phyloP scores from a whole-genome alignment of 2,329 filamentous ascomycete species.

The Verticillium longisporum region DNA sequence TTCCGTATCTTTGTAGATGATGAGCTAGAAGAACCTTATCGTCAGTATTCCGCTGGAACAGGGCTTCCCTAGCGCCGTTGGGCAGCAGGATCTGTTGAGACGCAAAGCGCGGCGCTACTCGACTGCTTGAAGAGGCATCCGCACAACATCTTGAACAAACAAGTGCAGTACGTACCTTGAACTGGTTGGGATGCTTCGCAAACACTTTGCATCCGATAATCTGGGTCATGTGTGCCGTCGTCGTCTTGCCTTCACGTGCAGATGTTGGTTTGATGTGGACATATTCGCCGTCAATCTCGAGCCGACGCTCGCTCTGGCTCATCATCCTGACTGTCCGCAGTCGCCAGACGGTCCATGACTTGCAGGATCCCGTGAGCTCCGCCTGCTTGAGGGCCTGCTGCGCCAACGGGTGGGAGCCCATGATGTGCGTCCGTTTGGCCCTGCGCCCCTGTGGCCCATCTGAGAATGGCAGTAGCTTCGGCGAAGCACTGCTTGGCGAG shows the following conservation, averaged over 20 bases:
- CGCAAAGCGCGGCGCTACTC: neutral
- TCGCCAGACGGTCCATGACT: conserved; percentile 73
- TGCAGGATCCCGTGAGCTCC: conserved; percentile 54
- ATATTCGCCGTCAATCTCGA: conserved; percentile 80
- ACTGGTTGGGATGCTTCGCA: conserved; percentile 71
- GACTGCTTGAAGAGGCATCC: neutral
- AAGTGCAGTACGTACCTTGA: conserved; percentile 50
- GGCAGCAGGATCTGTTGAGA: neutral
- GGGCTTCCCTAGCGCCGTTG: neutral
- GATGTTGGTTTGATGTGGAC: conserved; percentile 75
- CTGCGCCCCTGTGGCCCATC: conserved; percentile 36
- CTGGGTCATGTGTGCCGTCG: conserved; percentile 75
- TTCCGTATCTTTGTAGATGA: conserved; percentile 70
- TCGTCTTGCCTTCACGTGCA: conserved; percentile 62
- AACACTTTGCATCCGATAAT: conserved; percentile 78
- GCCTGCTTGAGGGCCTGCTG: conserved; percentile 55
- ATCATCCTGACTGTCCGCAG: conserved; percentile 80
- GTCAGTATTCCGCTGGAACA: neutral
- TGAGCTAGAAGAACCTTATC: conserved; percentile 33
- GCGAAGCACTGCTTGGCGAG: conserved; percentile 63
- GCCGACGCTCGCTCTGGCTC: conserved; percentile 65
- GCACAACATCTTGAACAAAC: neutral
- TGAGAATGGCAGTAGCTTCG: conserved; percentile 52
- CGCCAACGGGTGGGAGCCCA: conserved; percentile 60
- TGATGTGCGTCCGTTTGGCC: conserved; percentile 42